phyloP scores from a whole-genome alignment of 2,329 filamentous ascomycete species.

The Lasiodiplodia gonubiensis region DNA sequence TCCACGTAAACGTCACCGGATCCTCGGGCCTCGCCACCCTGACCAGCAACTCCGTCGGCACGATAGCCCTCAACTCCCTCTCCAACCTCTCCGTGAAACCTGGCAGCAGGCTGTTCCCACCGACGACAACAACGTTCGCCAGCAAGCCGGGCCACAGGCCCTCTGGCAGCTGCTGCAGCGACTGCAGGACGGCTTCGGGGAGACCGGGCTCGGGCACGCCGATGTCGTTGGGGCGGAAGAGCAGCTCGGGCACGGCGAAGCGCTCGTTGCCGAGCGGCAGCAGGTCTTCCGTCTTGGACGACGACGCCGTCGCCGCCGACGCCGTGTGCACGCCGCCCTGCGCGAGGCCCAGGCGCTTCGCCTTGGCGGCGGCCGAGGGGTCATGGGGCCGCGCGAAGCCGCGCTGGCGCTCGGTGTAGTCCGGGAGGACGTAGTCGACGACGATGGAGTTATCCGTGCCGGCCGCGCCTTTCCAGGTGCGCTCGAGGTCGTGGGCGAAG shows the following conservation, averaged over 20 bases:
- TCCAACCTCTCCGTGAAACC: constrained; percentile 81
- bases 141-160: constrained; percentile 83
- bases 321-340: neutral
- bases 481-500: constrained; percentile 79
- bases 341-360: constrained; percentile 52
- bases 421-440: constrained; percentile 90
- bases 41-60: constrained; percentile 41
- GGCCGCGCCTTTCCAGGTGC: constrained; percentile 73
- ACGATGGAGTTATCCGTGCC: constrained; percentile 65
- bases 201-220: constrained; percentile 84
- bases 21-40: constrained; percentile 65
- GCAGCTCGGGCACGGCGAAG: constrained; percentile 85
- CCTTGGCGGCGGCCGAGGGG: constrained; percentile 62
- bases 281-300: constrained; percentile 76
- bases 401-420: constrained; percentile 67
- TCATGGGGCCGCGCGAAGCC: constrained; percentile 82
- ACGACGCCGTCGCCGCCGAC: constrained; percentile 48
- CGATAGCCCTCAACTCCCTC: constrained; percentile 69
- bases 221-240: constrained; percentile 86
- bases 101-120: constrained; percentile 79
- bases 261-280: constrained; percentile 90
- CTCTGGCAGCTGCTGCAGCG: constrained; percentile 74
- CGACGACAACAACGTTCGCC: constrained; percentile 86
- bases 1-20: constrained; percentile 82
- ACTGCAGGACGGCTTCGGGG: constrained; percentile 81